Base-by-base conservation (phyloP, 75 land plant genomes). In the Isoetes taiwanensis region DNA sequence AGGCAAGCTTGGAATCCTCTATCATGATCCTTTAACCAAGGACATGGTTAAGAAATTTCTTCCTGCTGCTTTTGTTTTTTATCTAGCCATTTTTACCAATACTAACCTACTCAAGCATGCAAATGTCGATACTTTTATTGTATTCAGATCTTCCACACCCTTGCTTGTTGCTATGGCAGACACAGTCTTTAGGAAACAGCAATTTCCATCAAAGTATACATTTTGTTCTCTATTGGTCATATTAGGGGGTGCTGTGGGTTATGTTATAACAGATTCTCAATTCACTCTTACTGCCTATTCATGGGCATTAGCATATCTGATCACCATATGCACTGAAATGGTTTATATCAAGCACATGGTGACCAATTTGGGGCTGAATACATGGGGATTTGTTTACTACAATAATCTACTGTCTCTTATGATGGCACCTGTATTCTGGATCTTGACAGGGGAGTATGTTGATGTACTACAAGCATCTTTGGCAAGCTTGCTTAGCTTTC, bases 371-470 rank as follows among this genome's bases (percentile, higher is more conserved):
- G 56, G 63, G 14, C 54, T 66, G 34, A 66, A 66, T 28, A 66
- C 69, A 0, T 66, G 69, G 69, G 69, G 69, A 5, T 66, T 66
- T 23, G 69, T 66, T 5, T 60, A 40, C 65, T 66, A 66, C 69
- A 66, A 66, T 32, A 66, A 66, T 30, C 21, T 66, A 11, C 26
- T 66, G 0, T 59, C 69, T 10, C 64, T 66, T 2, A 34, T 46
- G 40, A 41, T 66, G 34, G 31, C 96, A 0, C 96, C 96, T 0
- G 1, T 85, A 21, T 89, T 85, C 58, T 89, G 83, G 83, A 0
- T 89, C 2, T 6, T 75, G 17, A 85, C 83, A 9, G 90, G 90
- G 34, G 96, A 89, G 78, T 79, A 81, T 42, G 34, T 11, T 1
- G 80, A 83, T 23, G 50, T 66, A 21, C n/a, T 21, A 19, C 29